Percentiles rank a stretch among this genome's conserved stretches.
Evolutionary conservation across 495 filamentous ascomycete species (phyloP).

Genomic region (Aspergillus ostianus): DNA sequence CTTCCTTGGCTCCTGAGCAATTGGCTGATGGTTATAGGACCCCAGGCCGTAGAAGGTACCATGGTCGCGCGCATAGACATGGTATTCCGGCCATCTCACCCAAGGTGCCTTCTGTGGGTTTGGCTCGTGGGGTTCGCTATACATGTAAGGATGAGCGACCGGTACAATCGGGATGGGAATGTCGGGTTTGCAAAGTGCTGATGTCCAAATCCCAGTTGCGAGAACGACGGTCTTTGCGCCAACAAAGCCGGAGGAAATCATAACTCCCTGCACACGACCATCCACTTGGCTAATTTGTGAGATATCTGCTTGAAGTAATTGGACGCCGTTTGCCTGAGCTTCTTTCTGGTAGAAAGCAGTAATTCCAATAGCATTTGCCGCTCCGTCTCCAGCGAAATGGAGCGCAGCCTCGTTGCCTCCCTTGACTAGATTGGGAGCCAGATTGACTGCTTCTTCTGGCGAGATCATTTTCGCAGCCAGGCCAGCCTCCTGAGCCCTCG

Average conservation of each 20-base stretch:
- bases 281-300: constrained; percentile 18
- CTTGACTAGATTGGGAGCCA: constrained; percentile 34
- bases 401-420: constrained; percentile 16
- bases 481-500: constrained; percentile 20
- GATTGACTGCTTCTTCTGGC: constrained; percentile 18
- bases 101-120: constrained; percentile 22
- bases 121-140: constrained; percentile 20
- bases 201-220: constrained; percentile 35
- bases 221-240: constrained; percentile 25
- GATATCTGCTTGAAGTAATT: constrained; percentile 25
- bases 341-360: constrained; percentile 26
- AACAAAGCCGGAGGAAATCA: constrained; percentile 17
- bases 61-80: constrained; percentile 37
- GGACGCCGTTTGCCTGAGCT: constrained; percentile 22
- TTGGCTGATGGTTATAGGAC: constrained; percentile 31
- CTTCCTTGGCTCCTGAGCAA: constrained; percentile 18
- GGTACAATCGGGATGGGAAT: constrained; percentile 32
- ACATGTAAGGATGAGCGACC: constrained; percentile 38
- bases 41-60: constrained; percentile 32
- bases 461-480: constrained; percentile 30
- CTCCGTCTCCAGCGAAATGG: constrained; percentile 30
- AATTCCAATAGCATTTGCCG: constrained; percentile 27
- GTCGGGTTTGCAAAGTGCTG: constrained; percentile 20
- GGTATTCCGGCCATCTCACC: constrained; percentile 35
- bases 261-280: constrained; percentile 23